Conservation (phyloP, 192 early-diverging fungal genomes). For the Coemansia nantahalensis region DNA sequence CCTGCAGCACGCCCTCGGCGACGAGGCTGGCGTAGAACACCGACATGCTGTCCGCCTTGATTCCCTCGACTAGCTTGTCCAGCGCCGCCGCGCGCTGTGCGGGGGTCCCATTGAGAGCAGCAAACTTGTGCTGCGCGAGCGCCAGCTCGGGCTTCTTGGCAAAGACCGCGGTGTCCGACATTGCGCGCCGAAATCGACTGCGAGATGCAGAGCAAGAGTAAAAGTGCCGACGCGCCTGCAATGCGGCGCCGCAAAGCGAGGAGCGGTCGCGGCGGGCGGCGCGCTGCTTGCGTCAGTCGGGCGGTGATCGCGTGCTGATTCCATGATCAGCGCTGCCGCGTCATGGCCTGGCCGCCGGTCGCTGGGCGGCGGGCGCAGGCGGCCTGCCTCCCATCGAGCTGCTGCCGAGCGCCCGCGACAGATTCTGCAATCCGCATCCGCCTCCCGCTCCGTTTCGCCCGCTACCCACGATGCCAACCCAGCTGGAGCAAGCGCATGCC, state of each 20-base stretch:
- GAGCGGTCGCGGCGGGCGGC: neutral
- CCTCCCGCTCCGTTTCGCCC: neutral
- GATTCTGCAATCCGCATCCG: too few species aligned
- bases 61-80: constrained; percentile 64
- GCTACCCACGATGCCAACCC: constrained; percentile 25
- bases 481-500: constrained; percentile 26
- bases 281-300: constrained; percentile 17
- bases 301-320: constrained; percentile 10
- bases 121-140: constrained; percentile 80
- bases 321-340: constrained; percentile 11
- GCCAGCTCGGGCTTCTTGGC: constrained; percentile 87
- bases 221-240: too few species aligned
- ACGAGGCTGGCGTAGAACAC: constrained; percentile 30
- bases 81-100: constrained; percentile 67
- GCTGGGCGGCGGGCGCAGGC: too few species aligned
- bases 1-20: constrained; percentile 19
- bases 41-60: constrained; percentile 80
- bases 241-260: too few species aligned
- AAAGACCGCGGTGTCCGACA: constrained; percentile 63
- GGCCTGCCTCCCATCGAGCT: too few species aligned
- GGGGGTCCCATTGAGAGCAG: constrained; percentile 70
- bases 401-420: too few species aligned
- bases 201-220: too few species aligned
- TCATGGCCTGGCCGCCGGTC: constrained; percentile 6
- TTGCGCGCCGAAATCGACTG: constrained; percentile 19